Evolutionary conservation across 495 filamentous ascomycete species (phyloP).

Genomic region (Neurospora sp.): DNA sequence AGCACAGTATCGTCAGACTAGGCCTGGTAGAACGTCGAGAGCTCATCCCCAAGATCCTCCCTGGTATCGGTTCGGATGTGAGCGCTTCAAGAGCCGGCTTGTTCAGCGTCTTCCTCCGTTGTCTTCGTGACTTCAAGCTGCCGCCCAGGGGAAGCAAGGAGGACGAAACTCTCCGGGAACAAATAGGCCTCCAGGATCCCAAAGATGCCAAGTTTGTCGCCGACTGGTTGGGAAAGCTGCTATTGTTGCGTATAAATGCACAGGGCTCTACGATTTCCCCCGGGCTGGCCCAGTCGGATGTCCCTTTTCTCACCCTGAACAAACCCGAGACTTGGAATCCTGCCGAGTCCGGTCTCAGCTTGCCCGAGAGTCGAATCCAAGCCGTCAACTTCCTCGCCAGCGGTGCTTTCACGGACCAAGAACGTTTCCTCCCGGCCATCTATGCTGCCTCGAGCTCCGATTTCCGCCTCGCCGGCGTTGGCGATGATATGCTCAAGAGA

Average conservation of each 20-base stretch:
- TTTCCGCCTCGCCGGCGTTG: constrained; percentile 66
- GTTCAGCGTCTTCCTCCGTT: constrained; percentile 74
- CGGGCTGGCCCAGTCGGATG: constrained; percentile 60
- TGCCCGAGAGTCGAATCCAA: constrained; percentile 55
- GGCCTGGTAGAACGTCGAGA: constrained; percentile 36
- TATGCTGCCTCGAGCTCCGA: constrained; percentile 76
- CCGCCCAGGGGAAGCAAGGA: constrained; percentile 69
- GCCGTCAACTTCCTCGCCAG: constrained; percentile 65
- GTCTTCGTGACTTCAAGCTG: constrained; percentile 60
- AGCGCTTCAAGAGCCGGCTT: constrained; percentile 59
- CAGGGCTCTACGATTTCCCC: constrained; percentile 40
- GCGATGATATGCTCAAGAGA: constrained; percentile 78
- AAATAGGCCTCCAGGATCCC: constrained; percentile 50
- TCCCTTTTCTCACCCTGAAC: constrained; percentile 60
- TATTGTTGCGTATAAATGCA: constrained; percentile 50
- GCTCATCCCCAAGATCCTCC: constrained; percentile 60
- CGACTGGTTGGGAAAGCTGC: constrained; percentile 66
- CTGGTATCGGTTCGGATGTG: constrained; percentile 60
- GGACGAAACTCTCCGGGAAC: constrained; percentile 55
- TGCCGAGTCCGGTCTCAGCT: constrained; percentile 51
- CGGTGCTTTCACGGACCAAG: constrained; percentile 69
- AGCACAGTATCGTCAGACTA: constrained; percentile 73
- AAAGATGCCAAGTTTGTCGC: constrained; percentile 68
- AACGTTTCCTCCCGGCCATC: constrained; percentile 74
- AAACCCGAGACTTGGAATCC: constrained; percentile 65